phyloP scores from a whole-genome alignment of 352 stramenopile genomes.

The Globisporangium uncinulatum region DNA sequence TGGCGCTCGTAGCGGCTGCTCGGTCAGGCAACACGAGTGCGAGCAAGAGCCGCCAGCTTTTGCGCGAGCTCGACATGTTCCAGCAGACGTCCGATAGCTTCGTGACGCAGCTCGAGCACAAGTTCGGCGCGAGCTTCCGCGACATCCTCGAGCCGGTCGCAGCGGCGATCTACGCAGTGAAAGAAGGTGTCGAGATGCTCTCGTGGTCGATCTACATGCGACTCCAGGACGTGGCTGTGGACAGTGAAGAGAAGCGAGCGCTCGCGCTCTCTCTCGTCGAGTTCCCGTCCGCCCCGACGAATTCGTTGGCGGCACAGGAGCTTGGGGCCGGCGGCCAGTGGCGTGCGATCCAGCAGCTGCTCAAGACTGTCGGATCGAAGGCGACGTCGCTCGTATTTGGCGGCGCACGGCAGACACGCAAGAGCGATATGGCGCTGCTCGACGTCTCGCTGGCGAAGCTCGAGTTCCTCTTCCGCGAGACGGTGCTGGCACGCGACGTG shows the following conservation, averaged over 20 bases:
- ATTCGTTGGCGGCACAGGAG: slow-evolving; percentile 3
- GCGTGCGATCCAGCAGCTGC: slow-evolving; percentile 59
- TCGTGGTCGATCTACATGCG: slow-evolving; percentile 54
- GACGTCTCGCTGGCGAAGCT: slow-evolving; percentile 67
- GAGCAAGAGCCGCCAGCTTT: slow-evolving; percentile 56
- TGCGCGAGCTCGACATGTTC: slow-evolving; percentile 85
- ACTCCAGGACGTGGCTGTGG: slow-evolving; percentile 40
- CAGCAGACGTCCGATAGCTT: slow-evolving; percentile 86
- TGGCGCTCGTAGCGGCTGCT: slow-evolving; percentile 37
- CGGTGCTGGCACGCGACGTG: slow-evolving; percentile 13
- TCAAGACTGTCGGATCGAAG: slow-evolving; percentile 39
- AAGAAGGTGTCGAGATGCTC: slow-evolving; percentile 80
- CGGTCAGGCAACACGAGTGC: slow-evolving; percentile 26
- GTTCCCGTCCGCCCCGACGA: slow-evolving; percentile 50
- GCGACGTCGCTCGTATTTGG: slow-evolving; percentile 44
- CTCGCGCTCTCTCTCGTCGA: slow-evolving; percentile 57
- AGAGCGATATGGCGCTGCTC: slow-evolving; percentile 62
- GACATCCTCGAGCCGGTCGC: slow-evolving; percentile 83
- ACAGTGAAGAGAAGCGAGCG: slow-evolving; percentile 37
- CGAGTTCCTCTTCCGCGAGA: slow-evolving; percentile 58
- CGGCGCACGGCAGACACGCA: slow-evolving; percentile 37
- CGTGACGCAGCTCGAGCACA: slow-evolving; percentile 48
- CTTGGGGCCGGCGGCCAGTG: slow-evolving; percentile 38
- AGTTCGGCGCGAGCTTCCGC: slow-evolving; percentile 69
- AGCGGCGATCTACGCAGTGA: slow-evolving; percentile 73